Base-by-base conservation (phyloP, 2,329 filamentous ascomycete genomes). In the Davidsoniella neocaledoniae region DNA sequence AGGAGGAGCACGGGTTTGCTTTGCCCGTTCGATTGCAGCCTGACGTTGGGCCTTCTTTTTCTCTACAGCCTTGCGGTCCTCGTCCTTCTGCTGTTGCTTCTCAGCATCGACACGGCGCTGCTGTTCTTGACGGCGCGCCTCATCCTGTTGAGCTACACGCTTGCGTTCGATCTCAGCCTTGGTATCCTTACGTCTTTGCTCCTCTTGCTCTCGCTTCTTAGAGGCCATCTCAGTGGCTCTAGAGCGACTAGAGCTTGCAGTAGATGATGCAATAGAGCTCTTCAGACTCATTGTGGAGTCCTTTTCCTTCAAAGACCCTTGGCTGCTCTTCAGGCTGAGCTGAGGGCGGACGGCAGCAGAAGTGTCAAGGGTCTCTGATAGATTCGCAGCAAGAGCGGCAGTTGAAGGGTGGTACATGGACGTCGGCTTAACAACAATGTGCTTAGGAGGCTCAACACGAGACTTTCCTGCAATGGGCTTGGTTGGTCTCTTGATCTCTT, bases 131-230 rank as follows among this genome's bases (percentile, higher is more conserved):
- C 67, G 73, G 50, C 68, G 70, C 14, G 36, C 76, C 56, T 84
- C 80, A 53, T 82, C 79, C 56, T 81, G 79, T 16, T 68, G 63
- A 5, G 75, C 77, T 44, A 76, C 76, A 53, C 83, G 74, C 65
- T 87, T 86, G 44, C 83, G 79, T 60, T 94, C 86, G 33, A 83
- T 68, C 58, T 93, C 85, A 14, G 79, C 75, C 64, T 93, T 94
- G 37, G 82, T 79, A 17, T 93, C 84, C 77, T 58, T 87, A 80
- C 12, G 78, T 77, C 55, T 87, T 84, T 79, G 77, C 60, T 93
- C 86, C 57, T 94, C 87, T 61, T 80, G 81, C 61, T 94, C 86
- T 60, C 83, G 90, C 63, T 87, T 88, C 59, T 79, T 81, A 38
- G 85, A 83, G 2, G 82, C 85, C 44, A 83, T 71, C 49, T 88